phyloP scores from a whole-genome alignment of 2,329 filamentous ascomycete species.

The Ophiosphaerella herpotricha region DNA sequence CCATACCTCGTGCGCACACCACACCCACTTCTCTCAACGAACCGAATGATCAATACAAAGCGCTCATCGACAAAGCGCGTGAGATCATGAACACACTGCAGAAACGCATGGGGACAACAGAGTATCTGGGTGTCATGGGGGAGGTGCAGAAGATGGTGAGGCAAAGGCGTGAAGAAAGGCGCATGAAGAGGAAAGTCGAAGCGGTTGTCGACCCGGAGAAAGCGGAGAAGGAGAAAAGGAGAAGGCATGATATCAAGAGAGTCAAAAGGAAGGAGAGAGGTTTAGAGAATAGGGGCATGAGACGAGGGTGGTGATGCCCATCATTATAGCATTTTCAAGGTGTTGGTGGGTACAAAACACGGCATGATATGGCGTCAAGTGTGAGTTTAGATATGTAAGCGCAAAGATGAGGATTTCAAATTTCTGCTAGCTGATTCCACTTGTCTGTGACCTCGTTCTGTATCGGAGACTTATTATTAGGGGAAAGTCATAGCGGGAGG shows the following conservation, averaged over 20 bases:
- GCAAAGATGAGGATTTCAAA: neutral
- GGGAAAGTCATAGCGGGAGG: too few species aligned
- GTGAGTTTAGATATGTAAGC: neutral
- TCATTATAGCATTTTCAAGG: neutral
- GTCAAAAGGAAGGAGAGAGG: constrained; percentile 73
- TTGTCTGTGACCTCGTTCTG: neutral
- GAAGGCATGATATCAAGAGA: constrained; percentile 63
- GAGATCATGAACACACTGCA: constrained; percentile 83
- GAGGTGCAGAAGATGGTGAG: constrained; percentile 75
- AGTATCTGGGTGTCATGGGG: constrained; percentile 75
- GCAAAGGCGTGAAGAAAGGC: constrained; percentile 72
- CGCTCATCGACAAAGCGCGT: constrained; percentile 71
- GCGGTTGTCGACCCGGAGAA: constrained; percentile 84
- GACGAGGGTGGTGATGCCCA: constrained; percentile 68
- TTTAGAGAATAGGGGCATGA: constrained; percentile 69
- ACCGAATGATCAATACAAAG: constrained; percentile 65
- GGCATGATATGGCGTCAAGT: neutral
- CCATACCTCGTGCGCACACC: constrained; percentile 67
- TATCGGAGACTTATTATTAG: neutral
- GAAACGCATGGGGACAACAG: constrained; percentile 78
- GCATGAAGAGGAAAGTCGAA: constrained; percentile 86
- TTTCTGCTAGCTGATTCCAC: neutral
- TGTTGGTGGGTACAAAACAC: neutral
- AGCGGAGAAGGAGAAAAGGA: constrained; percentile 72
- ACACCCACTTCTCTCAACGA: constrained; percentile 65